Conservation (phyloP, 2,329 filamentous ascomycete species). For the Apiospora saccharicola region DNA sequence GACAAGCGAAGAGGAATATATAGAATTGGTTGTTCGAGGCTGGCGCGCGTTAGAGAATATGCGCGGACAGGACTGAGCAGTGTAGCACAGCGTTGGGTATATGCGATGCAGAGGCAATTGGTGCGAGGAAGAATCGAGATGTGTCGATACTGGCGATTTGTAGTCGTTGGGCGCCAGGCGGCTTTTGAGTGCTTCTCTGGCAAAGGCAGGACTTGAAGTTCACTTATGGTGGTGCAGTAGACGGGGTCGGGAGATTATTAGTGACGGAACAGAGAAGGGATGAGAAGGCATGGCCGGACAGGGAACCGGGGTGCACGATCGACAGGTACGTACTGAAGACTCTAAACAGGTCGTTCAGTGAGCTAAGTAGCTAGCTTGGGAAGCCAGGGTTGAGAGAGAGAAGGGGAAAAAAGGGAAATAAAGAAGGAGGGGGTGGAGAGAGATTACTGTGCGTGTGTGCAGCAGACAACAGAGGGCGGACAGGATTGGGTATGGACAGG, state of each 20-base stretch:
- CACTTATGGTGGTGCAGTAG: constrained; percentile 33
- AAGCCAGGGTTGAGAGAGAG: constrained; percentile 17
- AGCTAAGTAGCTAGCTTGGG: constrained; percentile 19
- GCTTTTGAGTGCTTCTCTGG: constrained; percentile 14
- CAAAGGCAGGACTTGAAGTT: constrained; percentile 17
- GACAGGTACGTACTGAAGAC: constrained; percentile 29
- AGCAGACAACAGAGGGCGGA: neutral
- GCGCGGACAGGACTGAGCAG: neutral
- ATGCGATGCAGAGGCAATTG: constrained; percentile 20
- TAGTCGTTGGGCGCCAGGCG: constrained; percentile 14
- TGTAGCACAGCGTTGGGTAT: constrained; percentile 6
- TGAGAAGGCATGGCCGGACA: constrained; percentile 38
- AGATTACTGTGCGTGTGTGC: neutral
- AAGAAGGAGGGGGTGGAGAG: neutral
- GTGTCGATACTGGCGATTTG: constrained; percentile 9
- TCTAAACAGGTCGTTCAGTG: constrained; percentile 25
- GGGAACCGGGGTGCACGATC: constrained; percentile 33
- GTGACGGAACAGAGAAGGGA: constrained; percentile 40
- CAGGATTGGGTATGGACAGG: constrained; percentile 3
- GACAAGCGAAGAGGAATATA: constrained; percentile 15
- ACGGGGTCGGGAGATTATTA: constrained; percentile 42
- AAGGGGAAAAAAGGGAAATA: neutral
- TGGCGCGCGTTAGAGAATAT: neutral
- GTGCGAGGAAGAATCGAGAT: constrained; percentile 9
- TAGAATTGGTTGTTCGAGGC: neutral